Evolutionary conservation across 352 stramenopile genomes (phyloP), one percentile per base, ranked within the genome.

Genomic region (Elongisporangium senticosum): DNA sequence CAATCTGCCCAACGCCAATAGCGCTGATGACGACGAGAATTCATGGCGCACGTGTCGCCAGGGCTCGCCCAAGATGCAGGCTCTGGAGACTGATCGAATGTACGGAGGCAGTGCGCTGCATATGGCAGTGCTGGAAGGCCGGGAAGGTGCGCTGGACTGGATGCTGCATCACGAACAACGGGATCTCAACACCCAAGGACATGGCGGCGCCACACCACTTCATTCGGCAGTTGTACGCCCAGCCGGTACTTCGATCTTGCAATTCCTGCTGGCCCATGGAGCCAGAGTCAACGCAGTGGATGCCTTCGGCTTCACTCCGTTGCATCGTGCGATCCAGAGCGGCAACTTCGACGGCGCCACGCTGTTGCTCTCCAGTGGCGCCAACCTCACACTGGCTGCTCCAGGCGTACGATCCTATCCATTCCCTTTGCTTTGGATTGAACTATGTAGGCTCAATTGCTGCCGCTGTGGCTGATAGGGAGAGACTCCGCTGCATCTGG

Each of bases 241-340:
- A 2, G 17, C 51, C 8, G 47, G 47, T 14, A 67, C 49, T 14
- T 28, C 53, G 1, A 50, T 56, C 47, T 10, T 75, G 13, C 68
- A 69, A 22, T 52, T 70, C 13, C 56, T 75, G 40, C 64, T 75
- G 19, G 58, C 68, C 1, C 49, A 51, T 47, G 64, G 68, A 7
- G 64, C 64, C 3, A 48, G 61, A 37, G 56, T 67, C 7, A 70
- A 75, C 19, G 55, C 50, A 0, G 51, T 75, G 6, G 68, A 75
- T 22, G 64, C 54, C 4, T 75, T 72, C 13, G 68, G 68, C 1
- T 75, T 70, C 62, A 75, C 68, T 21, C 68, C 68, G n/a, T 48
- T 75, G 26, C 68, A 75, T 47, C 64, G 68, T 15, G 50, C 52
- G 8, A 67, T 75, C 33, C 57, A 72, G 48, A 61, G 55, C 53